Base-by-base conservation (phyloP, 495 filamentous ascomycete genomes). In the Talaromyces borbonicus region DNA sequence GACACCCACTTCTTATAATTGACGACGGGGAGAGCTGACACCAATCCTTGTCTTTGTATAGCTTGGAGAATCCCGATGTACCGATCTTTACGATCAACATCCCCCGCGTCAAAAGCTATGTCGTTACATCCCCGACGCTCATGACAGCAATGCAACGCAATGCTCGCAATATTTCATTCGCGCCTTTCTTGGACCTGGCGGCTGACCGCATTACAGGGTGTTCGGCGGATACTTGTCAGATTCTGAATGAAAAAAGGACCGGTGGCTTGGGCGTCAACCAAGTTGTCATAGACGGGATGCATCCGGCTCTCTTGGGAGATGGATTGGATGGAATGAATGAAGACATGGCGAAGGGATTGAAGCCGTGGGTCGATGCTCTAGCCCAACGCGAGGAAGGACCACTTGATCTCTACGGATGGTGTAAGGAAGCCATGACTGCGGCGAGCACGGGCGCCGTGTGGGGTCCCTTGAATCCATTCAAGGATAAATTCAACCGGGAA, bases 361-460 rank as follows among this genome's bases (percentile, higher is more conserved):
- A 30, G 4, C 27, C 39, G 0, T 46, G 50, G 14, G 39, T 65
- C 3, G 52, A 60, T 18, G 47, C 54, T 22, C 22, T 67, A 22
- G 37, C 20, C 4, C 15, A 47, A 0, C 18, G 16, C 0, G 12
- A 8, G 0, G 18, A 20, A 5, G 22, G 15, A 18, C 22, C 36
- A 5, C 8, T 64, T 8, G 59, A 64, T 43, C 38, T 66, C 4
- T 59, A 55, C 45, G 46, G 29, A 14, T 79, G 72, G 71, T 54
- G 68, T 33, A 56, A 51, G 2, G 56, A 66, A 35, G 55, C 60
- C n/a, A 63, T 74, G 8, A 74, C 67, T 1, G 49, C 56, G 20
- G 72, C 74, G 2, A 74, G 67, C n/a, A 75, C 71, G 0, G 54
- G 66, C 12, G 53, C 69, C 5, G 59, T 66, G 0, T 79, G 77